phyloP scores from a whole-genome alignment of 352 stramenopile species.

The Phytopythium cucurbitacearum region DNA sequence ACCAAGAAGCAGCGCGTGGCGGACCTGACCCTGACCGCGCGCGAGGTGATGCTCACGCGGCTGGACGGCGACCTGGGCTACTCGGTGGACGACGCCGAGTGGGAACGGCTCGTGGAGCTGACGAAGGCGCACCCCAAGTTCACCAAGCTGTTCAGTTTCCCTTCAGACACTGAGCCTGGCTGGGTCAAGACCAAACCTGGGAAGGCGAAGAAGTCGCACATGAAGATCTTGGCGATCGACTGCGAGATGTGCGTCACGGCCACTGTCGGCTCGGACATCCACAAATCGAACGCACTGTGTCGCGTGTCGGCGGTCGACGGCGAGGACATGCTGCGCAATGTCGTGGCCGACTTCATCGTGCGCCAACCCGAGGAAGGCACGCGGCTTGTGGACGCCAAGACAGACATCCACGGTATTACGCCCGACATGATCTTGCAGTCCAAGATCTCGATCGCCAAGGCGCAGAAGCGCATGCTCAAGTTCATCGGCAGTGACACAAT shows the following conservation, averaged over 20 bases:
- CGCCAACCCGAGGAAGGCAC: conserved; percentile 66
- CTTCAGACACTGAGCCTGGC: conserved; percentile 17
- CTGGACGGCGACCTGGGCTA: conserved; percentile 56
- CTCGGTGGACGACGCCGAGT: conserved; percentile 50
- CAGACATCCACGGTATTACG: conserved; percentile 83
- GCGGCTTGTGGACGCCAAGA: conserved; percentile 71
- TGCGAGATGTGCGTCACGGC: conserved; percentile 85
- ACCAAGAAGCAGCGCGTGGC: conserved; percentile 67
- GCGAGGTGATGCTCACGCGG: conserved; percentile 68
- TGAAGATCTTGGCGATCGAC: conserved; percentile 77
- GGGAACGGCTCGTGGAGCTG: conserved; percentile 62
- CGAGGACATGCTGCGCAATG: conserved; percentile 64
- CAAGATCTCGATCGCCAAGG: conserved; percentile 71
- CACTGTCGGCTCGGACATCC: conserved; percentile 9
- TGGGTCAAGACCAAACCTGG: conserved; percentile 55
- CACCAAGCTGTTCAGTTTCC: conserved; percentile 54
- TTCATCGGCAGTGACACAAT: conserved; percentile 81
- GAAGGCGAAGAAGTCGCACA: conserved; percentile 56
- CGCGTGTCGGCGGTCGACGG: conserved; percentile 81
- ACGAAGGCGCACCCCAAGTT: conserved; percentile 61
- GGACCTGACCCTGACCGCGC: conserved; percentile 50
- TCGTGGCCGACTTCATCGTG: conserved; percentile 79
- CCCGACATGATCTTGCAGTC: conserved; percentile 58
- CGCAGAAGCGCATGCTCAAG: conserved; percentile 83
- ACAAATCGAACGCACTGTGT: conserved; percentile 59